Evolutionary conservation across 2,329 filamentous ascomycete species (phyloP), one percentile per base, ranked within the genome.

Genomic region (Pyricularia pennisetigena): DNA sequence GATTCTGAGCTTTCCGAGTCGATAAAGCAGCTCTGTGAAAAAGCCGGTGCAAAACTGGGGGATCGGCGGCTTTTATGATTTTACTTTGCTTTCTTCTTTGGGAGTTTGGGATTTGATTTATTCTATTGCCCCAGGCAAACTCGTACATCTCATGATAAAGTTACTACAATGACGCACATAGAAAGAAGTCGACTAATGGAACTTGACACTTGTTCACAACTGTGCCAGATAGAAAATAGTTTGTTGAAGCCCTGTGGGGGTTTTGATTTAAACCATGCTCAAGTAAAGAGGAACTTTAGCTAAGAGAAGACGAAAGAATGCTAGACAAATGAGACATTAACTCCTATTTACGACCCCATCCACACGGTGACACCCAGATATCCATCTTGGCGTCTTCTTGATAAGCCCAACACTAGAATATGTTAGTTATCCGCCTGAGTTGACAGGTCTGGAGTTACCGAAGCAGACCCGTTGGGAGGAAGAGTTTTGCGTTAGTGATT

Each of bases 331-430:
- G 20, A 8, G 41, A 49, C 16, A 49, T 16, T 8, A n/a, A 4
- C 41, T n/a, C 20, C 14, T 49, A 2, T n/a, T 49, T 49, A 2
- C 16, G 16, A n/a, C 20, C 41, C 30, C 30, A n/a, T n/a, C 14
- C n/a, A 5, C 41, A 5, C 7, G n/a, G 20, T n/a, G n/a, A n/a
- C n/a, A n/a, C n/a, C 5, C 16, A 2, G 6, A n/a, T 49, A 49
- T 49, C 41, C 16, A 10, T 49, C 3, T 20, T 5, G n/a, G 20
- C 20, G 16, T 20, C 16, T n/a, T 20, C 16, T n/a, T 14, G 16
- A n/a, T 1, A 10, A 6, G 4, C 16, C 16, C n/a, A 16, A n/a
- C 3, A 10, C 2, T 6, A n/a, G n/a, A 8, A 16, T n/a, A 2
- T 7, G 41, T 49, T 2, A 49, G 20, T 16, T n/a, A 20, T 3